phyloP scores from a whole-genome alignment of 177 flowering plant genomes.

The Vitis hybrid region DNA sequence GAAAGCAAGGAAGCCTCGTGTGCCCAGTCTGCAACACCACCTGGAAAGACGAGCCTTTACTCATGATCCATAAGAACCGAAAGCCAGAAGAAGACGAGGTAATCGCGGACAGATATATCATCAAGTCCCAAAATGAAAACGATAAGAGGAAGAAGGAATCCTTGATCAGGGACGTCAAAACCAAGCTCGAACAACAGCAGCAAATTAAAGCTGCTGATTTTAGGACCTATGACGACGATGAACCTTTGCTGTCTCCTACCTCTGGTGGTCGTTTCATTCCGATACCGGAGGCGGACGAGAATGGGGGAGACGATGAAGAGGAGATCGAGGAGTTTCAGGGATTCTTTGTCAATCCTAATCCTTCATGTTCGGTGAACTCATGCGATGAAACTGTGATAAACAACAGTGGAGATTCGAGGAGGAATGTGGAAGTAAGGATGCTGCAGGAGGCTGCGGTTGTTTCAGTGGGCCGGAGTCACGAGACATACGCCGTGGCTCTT shows the following conservation, averaged over 20 bases:
- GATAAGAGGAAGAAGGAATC: slow-evolving; percentile 13
- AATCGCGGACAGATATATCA: not conserved
- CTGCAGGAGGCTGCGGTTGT: slow-evolving; percentile 54
- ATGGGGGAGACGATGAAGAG: slow-evolving; percentile 30
- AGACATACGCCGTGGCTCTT: slow-evolving; percentile 55
- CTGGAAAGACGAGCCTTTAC: slow-evolving; percentile 48
- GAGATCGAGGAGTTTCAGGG: slow-evolving; percentile 63
- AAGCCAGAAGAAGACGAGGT: not conserved
- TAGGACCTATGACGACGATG: slow-evolving; percentile 74
- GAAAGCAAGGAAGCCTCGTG: slow-evolving; percentile 23
- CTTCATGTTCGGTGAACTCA: slow-evolving; percentile 23
- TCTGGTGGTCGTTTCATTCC: slow-evolving; percentile 46
- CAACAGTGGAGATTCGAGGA: slow-evolving; percentile 10
- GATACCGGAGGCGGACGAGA: slow-evolving; percentile 64
- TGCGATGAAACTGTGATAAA: slow-evolving; percentile 5
- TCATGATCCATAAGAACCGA: slow-evolving; percentile 29
- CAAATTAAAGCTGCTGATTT: not conserved
- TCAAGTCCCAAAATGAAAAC: not conserved
- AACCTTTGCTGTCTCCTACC: slow-evolving; percentile 62
- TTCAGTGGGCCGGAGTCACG: slow-evolving; percentile 30
- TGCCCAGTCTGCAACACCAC: slow-evolving; percentile 46
- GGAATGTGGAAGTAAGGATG: slow-evolving; percentile 43
- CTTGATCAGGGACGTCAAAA: slow-evolving; percentile 12
- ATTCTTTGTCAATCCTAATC: slow-evolving; percentile 42
- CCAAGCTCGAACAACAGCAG: slow-evolving; percentile 2